Percentiles rank a stretch among this genome's conserved stretches.
Conservation (phyloP, 805 yeast species). For the Starmerella stellata region DNA sequence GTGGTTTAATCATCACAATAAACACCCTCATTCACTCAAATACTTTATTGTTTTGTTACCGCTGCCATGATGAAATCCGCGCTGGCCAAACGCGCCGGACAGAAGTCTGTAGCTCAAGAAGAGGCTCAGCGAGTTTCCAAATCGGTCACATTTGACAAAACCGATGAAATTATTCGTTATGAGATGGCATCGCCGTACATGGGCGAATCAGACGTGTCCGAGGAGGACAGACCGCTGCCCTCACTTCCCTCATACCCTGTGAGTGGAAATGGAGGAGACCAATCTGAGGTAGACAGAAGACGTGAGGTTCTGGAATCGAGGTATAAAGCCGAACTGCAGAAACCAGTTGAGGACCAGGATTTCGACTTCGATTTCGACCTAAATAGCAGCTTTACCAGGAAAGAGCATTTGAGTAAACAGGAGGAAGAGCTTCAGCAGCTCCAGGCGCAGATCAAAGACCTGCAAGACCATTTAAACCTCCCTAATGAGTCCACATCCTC, state of each 20-base stretch:
- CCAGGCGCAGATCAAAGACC: too few relatives aligned
- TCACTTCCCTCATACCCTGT: conserved; percentile 4
- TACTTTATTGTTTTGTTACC: too few relatives aligned
- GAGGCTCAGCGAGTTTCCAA: conserved; percentile 11
- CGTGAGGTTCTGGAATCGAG: neutral
- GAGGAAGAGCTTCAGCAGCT: too few relatives aligned
- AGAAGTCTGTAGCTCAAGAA: conserved; percentile 14
- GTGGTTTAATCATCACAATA: too few relatives aligned
- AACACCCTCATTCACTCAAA: too few relatives aligned
- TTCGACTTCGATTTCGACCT: neutral
- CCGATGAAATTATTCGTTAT: conserved; percentile 19
- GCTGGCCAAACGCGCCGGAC: conserved; percentile 15
- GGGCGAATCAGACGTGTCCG: conserved; percentile 8
- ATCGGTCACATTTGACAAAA: conserved; percentile 18
- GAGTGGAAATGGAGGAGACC: too few relatives aligned
- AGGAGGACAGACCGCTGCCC: conserved; percentile 8
- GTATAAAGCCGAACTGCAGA: neutral
- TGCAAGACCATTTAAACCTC: too few relatives aligned
- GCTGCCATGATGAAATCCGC: conserved; percentile 17
- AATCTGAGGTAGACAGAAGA: neutral
- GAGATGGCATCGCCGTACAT: conserved; percentile 16
- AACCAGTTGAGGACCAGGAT: neutral
- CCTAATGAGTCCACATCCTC: too few relatives aligned
- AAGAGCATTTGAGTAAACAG: too few relatives aligned
- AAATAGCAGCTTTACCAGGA: too few relatives aligned